A percentile compares a stretch with the other conserved stretches of the same genome.
phyloP scores from a whole-genome alignment of 1,284 basidiomycete species.

The Rhodotorula sp. region DNA sequence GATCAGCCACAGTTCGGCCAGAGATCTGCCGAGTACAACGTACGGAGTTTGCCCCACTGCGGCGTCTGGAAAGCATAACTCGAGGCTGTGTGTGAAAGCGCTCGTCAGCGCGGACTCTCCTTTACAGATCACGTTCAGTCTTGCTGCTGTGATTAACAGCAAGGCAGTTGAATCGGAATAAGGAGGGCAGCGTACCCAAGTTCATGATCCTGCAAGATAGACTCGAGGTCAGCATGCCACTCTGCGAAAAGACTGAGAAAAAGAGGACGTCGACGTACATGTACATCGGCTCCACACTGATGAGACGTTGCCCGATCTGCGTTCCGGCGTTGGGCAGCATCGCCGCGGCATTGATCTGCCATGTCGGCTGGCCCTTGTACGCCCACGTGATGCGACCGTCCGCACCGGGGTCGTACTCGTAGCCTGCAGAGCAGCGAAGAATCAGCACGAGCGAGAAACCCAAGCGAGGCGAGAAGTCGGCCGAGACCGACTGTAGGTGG shows the following conservation, averaged over 20 bases:
- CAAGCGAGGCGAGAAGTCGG: background rate
- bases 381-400: slow-evolving; percentile 67
- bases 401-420: slow-evolving; percentile 35
- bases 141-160: background rate
- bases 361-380: slow-evolving; percentile 62
- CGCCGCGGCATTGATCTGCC: slow-evolving; percentile 72
- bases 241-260: background rate
- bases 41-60: slow-evolving; percentile 13
- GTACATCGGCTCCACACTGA: slow-evolving; percentile 59
- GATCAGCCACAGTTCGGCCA: too few relatives aligned
- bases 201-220: slow-evolving; percentile 21
- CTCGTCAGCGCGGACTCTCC: background rate
- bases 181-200: background rate
- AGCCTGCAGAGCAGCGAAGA: background rate
- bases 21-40: background rate
- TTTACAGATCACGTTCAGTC: background rate
- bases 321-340: slow-evolving; percentile 65
- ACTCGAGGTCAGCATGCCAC: too few relatives aligned
- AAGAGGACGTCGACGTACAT: slow-evolving; percentile 58
- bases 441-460: too few relatives aligned
- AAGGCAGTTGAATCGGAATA: background rate
- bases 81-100: background rate
- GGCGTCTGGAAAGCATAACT: slow-evolving; percentile 12
- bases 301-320: slow-evolving; percentile 68
- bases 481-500: slow-evolving; percentile 19